Evolutionary conservation across 306 rosid species (phyloP).

Genomic region (Acacia crassicarpa): DNA sequence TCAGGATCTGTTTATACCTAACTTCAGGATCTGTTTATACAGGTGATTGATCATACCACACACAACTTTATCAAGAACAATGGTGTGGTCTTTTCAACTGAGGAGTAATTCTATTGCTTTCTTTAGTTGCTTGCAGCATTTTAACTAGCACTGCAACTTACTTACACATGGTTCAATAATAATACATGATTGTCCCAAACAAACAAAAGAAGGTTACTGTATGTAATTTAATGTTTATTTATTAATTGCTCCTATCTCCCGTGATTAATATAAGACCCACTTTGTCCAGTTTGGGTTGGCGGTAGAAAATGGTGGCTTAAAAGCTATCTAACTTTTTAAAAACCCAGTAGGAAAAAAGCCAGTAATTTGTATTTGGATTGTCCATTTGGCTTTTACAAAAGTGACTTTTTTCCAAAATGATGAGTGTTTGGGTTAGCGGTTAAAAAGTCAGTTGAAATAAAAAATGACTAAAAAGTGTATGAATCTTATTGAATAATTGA

Average conservation of each 20-base stretch:
- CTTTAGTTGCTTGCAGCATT: slow-evolving; percentile 10
- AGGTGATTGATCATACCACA: slow-evolving; percentile 72
- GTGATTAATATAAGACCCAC: no score
- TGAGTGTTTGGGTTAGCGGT: no score
- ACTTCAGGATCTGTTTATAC: neutral
- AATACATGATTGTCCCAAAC: neutral
- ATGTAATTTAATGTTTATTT: neutral
- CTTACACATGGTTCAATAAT: neutral
- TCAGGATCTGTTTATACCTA: neutral
- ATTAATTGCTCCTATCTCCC: neutral
- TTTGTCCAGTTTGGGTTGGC: no score
- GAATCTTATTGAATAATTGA: no score
- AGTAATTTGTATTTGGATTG: no score
- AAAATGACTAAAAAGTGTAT: no score
- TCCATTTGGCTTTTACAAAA: no score
- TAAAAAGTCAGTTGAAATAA: no score
- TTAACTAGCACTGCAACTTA: neutral
- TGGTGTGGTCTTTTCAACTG: slow-evolving; percentile 54
- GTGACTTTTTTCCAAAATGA: no score
- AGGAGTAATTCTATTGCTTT: slow-evolving; percentile 33
- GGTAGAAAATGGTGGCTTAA: no score
- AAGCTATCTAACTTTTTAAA: no score
- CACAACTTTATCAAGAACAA: slow-evolving; percentile 51
- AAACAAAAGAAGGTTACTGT: neutral
- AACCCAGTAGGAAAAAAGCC: no score